Evolutionary conservation across 306 rosid species (phyloP).

Genomic region (Rosa lucieae): DNA sequence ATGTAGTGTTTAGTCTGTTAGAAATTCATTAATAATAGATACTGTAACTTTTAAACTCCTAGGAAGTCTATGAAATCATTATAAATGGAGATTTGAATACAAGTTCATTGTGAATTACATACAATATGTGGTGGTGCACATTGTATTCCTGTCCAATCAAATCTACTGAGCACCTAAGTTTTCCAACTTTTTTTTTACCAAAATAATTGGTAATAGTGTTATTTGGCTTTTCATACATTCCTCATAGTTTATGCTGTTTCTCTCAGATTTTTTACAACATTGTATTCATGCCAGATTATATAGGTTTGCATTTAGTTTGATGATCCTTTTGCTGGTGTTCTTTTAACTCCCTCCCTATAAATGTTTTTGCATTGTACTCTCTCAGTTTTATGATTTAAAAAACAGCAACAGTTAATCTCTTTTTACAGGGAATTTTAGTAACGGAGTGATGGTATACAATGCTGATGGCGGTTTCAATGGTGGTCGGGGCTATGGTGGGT

Average conservation of each 20-base stretch:
- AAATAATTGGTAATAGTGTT: background rate
- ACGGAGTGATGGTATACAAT: slow-evolving; percentile 28
- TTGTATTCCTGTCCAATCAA: no score
- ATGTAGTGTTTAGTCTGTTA: background rate
- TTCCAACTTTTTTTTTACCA: background rate
- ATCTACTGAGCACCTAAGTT: no score
- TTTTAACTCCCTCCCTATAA: background rate
- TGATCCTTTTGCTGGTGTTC: background rate
- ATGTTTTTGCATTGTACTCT: background rate
- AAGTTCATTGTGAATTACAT: no score
- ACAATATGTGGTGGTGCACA: no score
- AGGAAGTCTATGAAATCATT: background rate
- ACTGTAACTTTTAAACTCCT: background rate
- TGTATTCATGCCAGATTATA: no score
- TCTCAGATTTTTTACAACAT: background rate
- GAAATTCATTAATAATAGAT: background rate
- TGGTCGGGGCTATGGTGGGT: slow-evolving; percentile 18
- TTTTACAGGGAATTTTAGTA: slow-evolving; percentile 21
- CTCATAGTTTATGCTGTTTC: background rate
- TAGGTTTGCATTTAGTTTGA: background rate
- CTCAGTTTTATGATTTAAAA: background rate
- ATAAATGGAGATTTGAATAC: no score
- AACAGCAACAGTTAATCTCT: background rate
- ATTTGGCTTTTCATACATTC: background rate
- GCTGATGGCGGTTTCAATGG: slow-evolving; percentile 21